Base-by-base conservation (phyloP, 2,329 filamentous ascomycete species). In the Colletotrichum paranaense region DNA sequence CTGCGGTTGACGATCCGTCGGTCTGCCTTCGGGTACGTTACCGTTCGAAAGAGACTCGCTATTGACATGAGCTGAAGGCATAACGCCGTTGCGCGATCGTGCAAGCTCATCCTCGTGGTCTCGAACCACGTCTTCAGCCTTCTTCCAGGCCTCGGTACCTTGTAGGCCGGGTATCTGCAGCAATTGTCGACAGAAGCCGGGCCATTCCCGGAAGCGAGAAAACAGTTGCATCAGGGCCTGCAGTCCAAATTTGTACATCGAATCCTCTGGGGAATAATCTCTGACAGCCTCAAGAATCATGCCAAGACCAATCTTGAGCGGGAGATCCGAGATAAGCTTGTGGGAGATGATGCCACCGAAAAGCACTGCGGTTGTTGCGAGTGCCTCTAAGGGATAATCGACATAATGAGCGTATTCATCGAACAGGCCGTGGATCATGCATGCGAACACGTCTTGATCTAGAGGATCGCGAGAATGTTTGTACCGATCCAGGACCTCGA, bases 201-300 rank as follows among this genome's bases (percentile, higher is more conserved):
- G 95, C 97, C 97, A 99, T 80, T 99, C 97, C 5, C 91, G 89
- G 62, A 99, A 91, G 53, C 97, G 91, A 52, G 91, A 88, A 68
- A 95, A 92, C 67, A 98, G 90, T 81, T 98, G 95, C 81, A 98
- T 92, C 73, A 99, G 89, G 19, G 97, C 97, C 81, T 99, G 97
- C 14, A 99, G 88, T 12, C 97, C 97, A 80, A 99, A 99, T 79
- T 98, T 98, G 86, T 97, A 98, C 97, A 99, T 98, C 1, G 94
- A 92, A 74, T 95, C 92, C 38, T 97, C 93, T 0, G 93, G 91
- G 38, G 89, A 86, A 78, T 97, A 94, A 75, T 98, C 95, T 76
- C 94, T 90, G 28, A 99, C 95, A 14, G 97, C 95, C 81, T 99
- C 95, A n/a, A 98, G 87, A 75, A 99, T 97, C 95, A 99, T 98